Conservation (phyloP, 345 rosid species). For the Eucalyptus erythrocorys region DNA sequence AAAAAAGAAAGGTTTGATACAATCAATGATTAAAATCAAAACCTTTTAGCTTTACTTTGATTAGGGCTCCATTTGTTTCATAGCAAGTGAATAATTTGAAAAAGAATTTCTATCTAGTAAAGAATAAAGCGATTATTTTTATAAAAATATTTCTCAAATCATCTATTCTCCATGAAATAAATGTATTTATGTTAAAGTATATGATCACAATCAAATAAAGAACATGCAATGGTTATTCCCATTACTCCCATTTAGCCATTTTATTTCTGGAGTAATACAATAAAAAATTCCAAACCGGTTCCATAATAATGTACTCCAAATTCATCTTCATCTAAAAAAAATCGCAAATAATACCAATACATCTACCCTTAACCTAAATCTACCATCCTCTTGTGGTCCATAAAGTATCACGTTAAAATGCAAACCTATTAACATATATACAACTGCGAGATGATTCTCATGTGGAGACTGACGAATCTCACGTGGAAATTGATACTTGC, state of each 20-base stretch:
- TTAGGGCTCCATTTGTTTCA: background rate
- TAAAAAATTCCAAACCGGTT: background rate
- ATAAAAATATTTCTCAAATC: background rate
- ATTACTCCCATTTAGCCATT: background rate
- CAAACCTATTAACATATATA: background rate
- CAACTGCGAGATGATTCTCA: background rate
- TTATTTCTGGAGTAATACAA: background rate
- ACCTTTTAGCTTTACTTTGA: background rate
- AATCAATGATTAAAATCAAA: background rate
- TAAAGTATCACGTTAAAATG: background rate
- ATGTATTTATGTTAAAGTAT: background rate
- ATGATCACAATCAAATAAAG: background rate
- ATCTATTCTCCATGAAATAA: background rate
- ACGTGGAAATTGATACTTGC: rapidly evolving
- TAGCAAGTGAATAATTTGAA: background rate
- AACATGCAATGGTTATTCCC: background rate
- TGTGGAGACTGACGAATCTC: background rate
- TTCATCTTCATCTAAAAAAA: background rate
- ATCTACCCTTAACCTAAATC: background rate
- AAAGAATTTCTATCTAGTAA: background rate
- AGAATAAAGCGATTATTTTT: background rate
- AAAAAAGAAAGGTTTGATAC: background rate
- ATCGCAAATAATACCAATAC: background rate
- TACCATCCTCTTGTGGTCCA: background rate
- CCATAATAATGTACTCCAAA: background rate